Conservation (phyloP, 2,329 filamentous ascomycete genomes). For the Hypoxylon sp. region DNA sequence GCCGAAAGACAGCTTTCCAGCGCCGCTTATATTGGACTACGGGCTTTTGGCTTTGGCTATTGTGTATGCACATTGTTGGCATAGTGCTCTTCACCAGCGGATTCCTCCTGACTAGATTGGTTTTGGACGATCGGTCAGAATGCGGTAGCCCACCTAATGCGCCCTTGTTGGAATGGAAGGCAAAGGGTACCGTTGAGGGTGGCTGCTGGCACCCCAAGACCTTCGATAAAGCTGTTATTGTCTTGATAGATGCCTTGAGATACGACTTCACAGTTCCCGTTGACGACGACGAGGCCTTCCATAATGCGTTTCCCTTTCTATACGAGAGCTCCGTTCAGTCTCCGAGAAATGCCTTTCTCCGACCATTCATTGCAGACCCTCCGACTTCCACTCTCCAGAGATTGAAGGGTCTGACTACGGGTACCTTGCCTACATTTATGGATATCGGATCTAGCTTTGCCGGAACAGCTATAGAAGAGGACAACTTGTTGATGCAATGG, state of each 20-base stretch:
- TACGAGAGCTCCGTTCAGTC: constrained; percentile 81
- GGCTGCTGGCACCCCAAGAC: constrained; percentile 98
- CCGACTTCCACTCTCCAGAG: constrained; percentile 93
- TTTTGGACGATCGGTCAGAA: constrained; percentile 80
- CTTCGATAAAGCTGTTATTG: constrained; percentile 90
- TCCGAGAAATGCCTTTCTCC: constrained; percentile 86
- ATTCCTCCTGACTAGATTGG: constrained; percentile 88
- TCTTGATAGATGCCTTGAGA: constrained; percentile 91
- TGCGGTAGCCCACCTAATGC: constrained; percentile 77
- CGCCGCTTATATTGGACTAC: constrained; percentile 68
- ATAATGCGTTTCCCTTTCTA: constrained; percentile 88
- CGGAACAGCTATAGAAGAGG: constrained; percentile 94
- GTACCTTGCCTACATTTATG: constrained; percentile 93
- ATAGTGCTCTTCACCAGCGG: constrained; percentile 95
- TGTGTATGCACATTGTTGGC: constrained; percentile 80
- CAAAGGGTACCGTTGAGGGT: constrained; percentile 60
- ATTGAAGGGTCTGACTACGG: constrained; percentile 93
- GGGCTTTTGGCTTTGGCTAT: constrained; percentile 76
- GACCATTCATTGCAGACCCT: constrained; percentile 96
- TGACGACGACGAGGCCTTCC: constrained; percentile 73
- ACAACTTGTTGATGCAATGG: constrained; percentile 78
- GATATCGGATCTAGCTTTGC: constrained; percentile 96
- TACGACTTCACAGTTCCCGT: constrained; percentile 97
- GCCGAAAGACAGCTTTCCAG: constrained; percentile 63
- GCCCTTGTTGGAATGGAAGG: constrained; percentile 57